These are phyloP conservation scores for Eustoma russellianum DNA, from an alignment of 257 asterid species.

Conservation along the genomic window DNA sequence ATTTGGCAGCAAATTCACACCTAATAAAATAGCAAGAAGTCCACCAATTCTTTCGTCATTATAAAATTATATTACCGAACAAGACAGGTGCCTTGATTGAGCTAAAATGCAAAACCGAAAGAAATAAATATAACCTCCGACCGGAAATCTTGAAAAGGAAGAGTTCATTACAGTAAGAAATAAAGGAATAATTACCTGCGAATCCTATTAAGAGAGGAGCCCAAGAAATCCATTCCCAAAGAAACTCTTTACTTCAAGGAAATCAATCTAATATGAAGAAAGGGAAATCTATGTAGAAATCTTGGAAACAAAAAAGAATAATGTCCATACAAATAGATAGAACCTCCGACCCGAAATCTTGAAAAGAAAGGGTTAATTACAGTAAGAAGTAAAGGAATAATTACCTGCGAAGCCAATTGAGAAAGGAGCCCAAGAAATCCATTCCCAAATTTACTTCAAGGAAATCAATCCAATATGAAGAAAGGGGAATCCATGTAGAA, in stretches of 20 bases:
- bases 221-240: conserved; percentile 67
- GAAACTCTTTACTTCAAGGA: conserved; percentile 7
- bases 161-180: neutral
- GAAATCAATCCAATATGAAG: conserved; percentile 7
- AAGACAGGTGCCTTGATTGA: neutral
- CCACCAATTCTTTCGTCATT: neutral
- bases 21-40: neutral
- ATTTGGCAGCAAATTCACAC: too few species aligned
- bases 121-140: neutral
- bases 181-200: conserved; percentile 42
- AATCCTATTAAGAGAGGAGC: conserved; percentile 71
- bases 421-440: conserved; percentile 78
- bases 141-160: too few species aligned
- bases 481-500: conserved; percentile 4
- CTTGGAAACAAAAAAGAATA: too few species aligned
- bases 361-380: neutral
- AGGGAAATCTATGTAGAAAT: conserved; percentile 2
- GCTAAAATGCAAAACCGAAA: neutral
- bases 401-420: conserved; percentile 86
- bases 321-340: too few species aligned
- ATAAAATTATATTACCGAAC: neutral
- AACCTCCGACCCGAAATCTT: too few species aligned
- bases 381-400: neutral
- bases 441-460: conserved; percentile 19
- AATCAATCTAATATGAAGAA: conserved; percentile 10